phyloP scores from a whole-genome alignment of 1,284 basidiomycete genomes.

The Xerocomus cyaneibrunnescens region DNA sequence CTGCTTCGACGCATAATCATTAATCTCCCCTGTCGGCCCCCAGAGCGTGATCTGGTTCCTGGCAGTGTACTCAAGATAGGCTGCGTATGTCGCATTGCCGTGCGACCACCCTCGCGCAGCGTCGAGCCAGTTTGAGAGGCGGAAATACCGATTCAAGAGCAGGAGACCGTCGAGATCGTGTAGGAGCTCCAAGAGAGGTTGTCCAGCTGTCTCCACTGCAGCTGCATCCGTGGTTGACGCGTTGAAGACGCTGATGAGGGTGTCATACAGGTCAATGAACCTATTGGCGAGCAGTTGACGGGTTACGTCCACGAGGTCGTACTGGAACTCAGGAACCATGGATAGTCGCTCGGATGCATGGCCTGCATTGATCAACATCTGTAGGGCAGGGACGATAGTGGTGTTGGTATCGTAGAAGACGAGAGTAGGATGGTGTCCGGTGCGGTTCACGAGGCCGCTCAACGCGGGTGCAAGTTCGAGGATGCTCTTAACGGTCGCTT shows the following conservation, averaged over 20 bases:
- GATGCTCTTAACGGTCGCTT: conserved; percentile 44
- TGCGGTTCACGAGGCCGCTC: conserved; percentile 37
- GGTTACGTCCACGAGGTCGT: conserved; percentile 44
- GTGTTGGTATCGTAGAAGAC: conserved; percentile 42
- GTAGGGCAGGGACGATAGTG: conserved; percentile 39
- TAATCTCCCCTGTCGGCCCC: conserved; percentile 46
- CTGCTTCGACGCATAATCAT: conserved; percentile 47
- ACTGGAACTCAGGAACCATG: conserved; percentile 37
- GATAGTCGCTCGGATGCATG: conserved; percentile 21
- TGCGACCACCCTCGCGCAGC: conserved; percentile 37
- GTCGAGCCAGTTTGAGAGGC: conserved; percentile 40
- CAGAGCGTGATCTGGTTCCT: conserved; percentile 48
- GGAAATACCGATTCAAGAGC: conserved; percentile 38
- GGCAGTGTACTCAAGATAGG: conserved; percentile 42
- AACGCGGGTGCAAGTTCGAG: conserved; percentile 38
- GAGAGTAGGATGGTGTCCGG: conserved; percentile 36
- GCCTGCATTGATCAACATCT: conserved; percentile 35
- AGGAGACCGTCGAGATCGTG: conserved; percentile 40
- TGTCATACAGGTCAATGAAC: conserved; percentile 38
- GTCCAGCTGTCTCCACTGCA: conserved; percentile 25
- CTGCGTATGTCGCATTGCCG: conserved; percentile 34
- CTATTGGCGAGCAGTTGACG: conserved; percentile 44
- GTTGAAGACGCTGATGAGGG: conserved; percentile 35
- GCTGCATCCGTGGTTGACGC: conserved; percentile 18
- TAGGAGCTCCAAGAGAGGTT: conserved; percentile 35